Base-by-base conservation (phyloP, 2,329 filamentous ascomycete species). In the Verticillium nonalfalfae region DNA sequence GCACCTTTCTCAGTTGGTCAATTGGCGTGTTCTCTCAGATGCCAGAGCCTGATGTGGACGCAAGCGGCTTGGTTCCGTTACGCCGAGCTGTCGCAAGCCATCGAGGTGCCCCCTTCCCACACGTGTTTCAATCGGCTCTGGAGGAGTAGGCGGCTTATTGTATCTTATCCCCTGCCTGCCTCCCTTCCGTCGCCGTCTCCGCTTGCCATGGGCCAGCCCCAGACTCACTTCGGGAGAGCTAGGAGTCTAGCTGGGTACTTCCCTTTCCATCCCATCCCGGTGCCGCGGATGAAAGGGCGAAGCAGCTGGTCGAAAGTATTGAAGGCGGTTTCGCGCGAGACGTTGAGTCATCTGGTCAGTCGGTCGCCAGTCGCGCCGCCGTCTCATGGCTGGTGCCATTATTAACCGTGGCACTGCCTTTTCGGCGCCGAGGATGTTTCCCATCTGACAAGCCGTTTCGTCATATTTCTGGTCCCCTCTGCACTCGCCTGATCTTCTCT, bases 341-440 rank as follows among this genome's bases (percentile, higher is more conserved):
- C n/a, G 33, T 57, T 57, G 55, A 57, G 55, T 57, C 55, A 57
- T 33, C 55, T 38, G 55, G 45, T 50, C 45, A 50, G 45, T 18
- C 45, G 21, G 45, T 18, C n/a, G 45, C 45, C n/a, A 18, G 36
- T 35, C 52, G 35, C 63, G 62, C 62, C 58, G 59, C 62, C 58
- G 59, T 59, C 58, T 64, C 59, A 62, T 64, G 60, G 45, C 45
- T 59, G 59, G 18, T 45, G 31, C 40, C 15, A 57, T 33, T 54
- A 36, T 57, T 40, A 60, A 56, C 63, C 63, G 63, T 64, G 63
- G 63, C 63, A 63, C 61, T 62, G 55, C 35, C 60, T 38, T 64
- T 57, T 60, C 57, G 56, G 62, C 63, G 40, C 63, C 63, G 63
- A 64, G 63, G 63, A 63, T 64, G 62, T 64, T 36, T 54, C 38